Evolutionary conservation across 2,329 filamentous ascomycete genomes (phyloP).

Genomic region (Didymella exigua): DNA sequence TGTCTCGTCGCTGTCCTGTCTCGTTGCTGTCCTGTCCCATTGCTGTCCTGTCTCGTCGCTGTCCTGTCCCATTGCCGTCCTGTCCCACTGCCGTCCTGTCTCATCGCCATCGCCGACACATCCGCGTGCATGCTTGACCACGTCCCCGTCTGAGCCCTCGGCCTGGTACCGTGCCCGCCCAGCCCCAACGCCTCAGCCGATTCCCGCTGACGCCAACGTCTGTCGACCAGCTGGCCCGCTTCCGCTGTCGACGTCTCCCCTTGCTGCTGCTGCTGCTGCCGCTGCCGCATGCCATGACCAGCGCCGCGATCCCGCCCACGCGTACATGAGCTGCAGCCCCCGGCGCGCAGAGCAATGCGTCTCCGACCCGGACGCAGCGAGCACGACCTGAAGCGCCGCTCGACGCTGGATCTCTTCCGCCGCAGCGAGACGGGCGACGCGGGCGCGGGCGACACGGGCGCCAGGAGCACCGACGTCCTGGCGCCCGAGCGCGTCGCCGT

Average conservation of each 20-base stretch:
- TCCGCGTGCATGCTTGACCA: too few relatives aligned
- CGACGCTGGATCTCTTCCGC: conserved; percentile 52
- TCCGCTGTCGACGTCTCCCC: not conserved
- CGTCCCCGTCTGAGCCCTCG: not conserved
- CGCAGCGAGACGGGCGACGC: conserved; percentile 39
- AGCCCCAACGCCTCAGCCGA: not conserved
- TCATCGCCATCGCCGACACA: too few relatives aligned
- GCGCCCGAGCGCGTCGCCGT: conserved; percentile 32
- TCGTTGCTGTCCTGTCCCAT: too few relatives aligned
- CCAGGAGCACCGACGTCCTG: conserved; percentile 28
- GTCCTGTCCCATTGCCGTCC: too few relatives aligned
- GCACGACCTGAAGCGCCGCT: conserved; percentile 52
- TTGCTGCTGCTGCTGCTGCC: conserved; percentile 10
- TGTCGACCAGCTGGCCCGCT: not conserved
- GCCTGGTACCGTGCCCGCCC: not conserved
- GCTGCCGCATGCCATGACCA: conserved; percentile 43
- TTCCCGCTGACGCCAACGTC: not conserved
- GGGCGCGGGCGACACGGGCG: conserved; percentile 26
- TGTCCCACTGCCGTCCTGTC: too few relatives aligned
- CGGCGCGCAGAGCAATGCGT: conserved; percentile 47
- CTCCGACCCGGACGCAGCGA: conserved; percentile 48
- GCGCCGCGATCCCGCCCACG: conserved; percentile 32
- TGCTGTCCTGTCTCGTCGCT: too few relatives aligned
- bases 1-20: too few relatives aligned
- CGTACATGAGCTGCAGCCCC: conserved; percentile 45